A percentile compares a stretch with the other conserved stretches of the same genome.
Evolutionary conservation across 225 moss, liverwort and hornwort genomes (phyloP).

Genomic region (Polytrichum commune): DNA sequence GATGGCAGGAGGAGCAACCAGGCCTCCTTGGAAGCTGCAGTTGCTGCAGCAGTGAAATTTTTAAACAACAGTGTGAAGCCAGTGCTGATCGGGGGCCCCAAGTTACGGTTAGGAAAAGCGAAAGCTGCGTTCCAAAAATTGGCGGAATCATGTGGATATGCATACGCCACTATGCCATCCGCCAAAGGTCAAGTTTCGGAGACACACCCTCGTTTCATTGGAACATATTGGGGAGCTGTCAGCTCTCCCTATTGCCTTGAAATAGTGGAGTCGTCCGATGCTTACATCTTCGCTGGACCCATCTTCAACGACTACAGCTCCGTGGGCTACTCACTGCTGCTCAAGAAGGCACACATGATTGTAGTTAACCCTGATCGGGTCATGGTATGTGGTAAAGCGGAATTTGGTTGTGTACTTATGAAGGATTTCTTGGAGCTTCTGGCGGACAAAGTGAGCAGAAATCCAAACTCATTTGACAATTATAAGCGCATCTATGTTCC

Average conservation of each 20-base stretch:
- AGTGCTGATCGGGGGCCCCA: slow-evolving; percentile 56
- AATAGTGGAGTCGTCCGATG: slow-evolving; percentile 60
- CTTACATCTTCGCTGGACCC: slow-evolving; percentile 59
- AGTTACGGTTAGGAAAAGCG: slow-evolving; percentile 47
- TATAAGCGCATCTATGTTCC: slow-evolving; percentile 53
- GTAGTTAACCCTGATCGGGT: slow-evolving; percentile 54
- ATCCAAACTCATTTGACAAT: slow-evolving; percentile 50
- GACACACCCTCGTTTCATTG: slow-evolving; percentile 45
- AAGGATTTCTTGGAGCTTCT: slow-evolving; percentile 46
- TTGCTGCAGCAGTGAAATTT: slow-evolving; percentile 35
- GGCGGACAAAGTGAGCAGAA: slow-evolving; percentile 33
- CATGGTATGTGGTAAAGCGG: slow-evolving; percentile 49
- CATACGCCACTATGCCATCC: slow-evolving; percentile 62
- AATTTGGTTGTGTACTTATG: slow-evolving; percentile 56
- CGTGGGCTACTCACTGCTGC: slow-evolving; percentile 52
- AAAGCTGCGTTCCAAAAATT: slow-evolving; percentile 33
- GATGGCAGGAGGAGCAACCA: slow-evolving; percentile 45
- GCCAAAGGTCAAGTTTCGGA: slow-evolving; percentile 52
- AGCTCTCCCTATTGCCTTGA: slow-evolving; percentile 64
- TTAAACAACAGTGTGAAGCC: slow-evolving; percentile 42
- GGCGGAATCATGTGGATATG: slow-evolving; percentile 51
- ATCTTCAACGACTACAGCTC: slow-evolving; percentile 65
- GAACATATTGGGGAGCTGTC: slow-evolving; percentile 64
- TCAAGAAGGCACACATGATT: slow-evolving; percentile 60
- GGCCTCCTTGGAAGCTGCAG: slow-evolving; percentile 44